Evolutionary conservation across 176 grass and related monocot species (phyloP).

Genomic region (Carex myosuroides): DNA sequence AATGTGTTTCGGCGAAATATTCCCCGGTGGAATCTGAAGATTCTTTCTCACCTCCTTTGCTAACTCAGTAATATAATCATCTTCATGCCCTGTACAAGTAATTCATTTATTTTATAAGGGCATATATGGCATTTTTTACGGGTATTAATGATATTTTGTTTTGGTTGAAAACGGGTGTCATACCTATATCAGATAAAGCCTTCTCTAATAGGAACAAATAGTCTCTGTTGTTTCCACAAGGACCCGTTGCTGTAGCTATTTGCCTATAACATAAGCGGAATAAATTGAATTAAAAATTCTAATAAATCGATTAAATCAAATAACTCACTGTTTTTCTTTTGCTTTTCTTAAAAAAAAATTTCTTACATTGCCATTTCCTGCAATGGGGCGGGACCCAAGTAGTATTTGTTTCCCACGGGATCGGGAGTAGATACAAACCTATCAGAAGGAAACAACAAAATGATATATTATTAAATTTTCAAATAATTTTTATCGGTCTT

Average conservation of each 20-base stretch:
- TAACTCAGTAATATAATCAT: constrained; percentile 49
- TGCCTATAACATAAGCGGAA: constrained; percentile 39
- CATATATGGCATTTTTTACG: background rate
- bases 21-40: constrained; percentile 36
- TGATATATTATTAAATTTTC: background rate
- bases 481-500: background rate
- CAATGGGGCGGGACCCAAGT: constrained; percentile 78
- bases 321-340: background rate
- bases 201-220: constrained; percentile 96
- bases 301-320: constrained; percentile 16
- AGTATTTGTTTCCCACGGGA: constrained; percentile 71
- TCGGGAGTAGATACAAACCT: constrained; percentile 82
- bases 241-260: constrained; percentile 88
- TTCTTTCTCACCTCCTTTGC: constrained; percentile 69
- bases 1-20: background rate
- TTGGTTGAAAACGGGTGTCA: background rate
- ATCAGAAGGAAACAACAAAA: background rate
- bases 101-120: background rate
- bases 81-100: constrained; percentile 54
- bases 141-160: background rate
- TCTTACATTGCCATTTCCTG: constrained; percentile 73
- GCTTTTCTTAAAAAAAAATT: background rate
- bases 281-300: background rate
- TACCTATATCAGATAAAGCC: constrained; percentile 81
- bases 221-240: constrained; percentile 82